Percentiles rank a stretch among this genome's conserved stretches.
Conservation (phyloP, 148 eudicot genomes). For the Chenopodium berlandieri region DNA sequence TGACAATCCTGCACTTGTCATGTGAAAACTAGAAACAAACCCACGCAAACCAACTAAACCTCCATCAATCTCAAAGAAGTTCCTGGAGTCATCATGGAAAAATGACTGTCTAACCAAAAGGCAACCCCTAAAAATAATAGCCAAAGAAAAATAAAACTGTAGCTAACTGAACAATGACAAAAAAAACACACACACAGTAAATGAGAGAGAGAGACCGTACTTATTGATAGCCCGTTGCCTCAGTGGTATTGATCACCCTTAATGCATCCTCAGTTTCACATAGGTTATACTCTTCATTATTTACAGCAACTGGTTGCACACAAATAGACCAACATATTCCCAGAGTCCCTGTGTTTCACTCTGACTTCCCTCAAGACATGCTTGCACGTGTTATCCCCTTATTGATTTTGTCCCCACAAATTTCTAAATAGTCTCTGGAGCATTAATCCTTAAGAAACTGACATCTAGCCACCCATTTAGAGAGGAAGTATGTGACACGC, state of each 20-base stretch:
- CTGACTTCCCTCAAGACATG: too few species aligned
- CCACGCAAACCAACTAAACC: constrained; percentile 72
- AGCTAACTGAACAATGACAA: not conserved
- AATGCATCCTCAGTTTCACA: constrained; percentile 49
- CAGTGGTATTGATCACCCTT: constrained; percentile 65
- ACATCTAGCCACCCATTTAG: not conserved
- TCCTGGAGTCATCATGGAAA: constrained; percentile 69
- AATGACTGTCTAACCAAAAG: constrained; percentile 80
- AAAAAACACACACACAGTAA: not conserved
- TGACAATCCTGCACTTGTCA: constrained; percentile 72
- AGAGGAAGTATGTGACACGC: not conserved
- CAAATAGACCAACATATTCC: too few species aligned
- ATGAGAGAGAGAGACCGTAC: constrained; percentile 24
- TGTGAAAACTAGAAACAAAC: constrained; percentile 73
- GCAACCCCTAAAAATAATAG: constrained; percentile 62
- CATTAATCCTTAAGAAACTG: not conserved
- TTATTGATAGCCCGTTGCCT: constrained; percentile 67
- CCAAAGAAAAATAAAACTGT: constrained; percentile 16
- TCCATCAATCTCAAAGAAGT: constrained; percentile 63
- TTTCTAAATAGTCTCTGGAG: too few species aligned
- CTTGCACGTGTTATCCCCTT: not conserved
- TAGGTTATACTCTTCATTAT: constrained; percentile 40
- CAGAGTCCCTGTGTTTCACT: too few species aligned
- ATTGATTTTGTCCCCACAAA: not conserved
- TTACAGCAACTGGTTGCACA: constrained; percentile 38